Conservation (phyloP, 169 alveolate species). For the Plasmodium coatneyi region DNA sequence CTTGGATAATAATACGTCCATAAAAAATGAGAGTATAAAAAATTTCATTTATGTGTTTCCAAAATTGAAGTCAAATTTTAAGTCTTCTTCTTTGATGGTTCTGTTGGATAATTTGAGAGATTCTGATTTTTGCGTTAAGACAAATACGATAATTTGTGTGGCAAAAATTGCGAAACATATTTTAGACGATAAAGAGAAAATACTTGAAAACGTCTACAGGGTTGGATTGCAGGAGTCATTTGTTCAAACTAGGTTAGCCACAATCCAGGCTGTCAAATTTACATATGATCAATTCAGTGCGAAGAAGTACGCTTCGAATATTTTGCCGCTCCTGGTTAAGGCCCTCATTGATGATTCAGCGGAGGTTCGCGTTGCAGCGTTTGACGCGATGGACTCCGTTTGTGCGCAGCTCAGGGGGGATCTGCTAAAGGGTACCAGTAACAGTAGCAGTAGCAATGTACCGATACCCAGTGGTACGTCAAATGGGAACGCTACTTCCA, state of each 20-base stretch:
- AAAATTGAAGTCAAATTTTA: conserved; percentile 77
- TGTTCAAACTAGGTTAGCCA: conserved; percentile 76
- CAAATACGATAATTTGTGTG: conserved; percentile 82
- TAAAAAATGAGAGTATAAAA: conserved; percentile 82
- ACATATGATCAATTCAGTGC: conserved; percentile 77
- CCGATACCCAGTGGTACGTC: neutral
- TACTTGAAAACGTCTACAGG: conserved; percentile 81
- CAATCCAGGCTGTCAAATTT: conserved; percentile 78
- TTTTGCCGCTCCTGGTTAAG: conserved; percentile 79
- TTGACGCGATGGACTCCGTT: conserved; percentile 77
- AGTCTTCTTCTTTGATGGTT: conserved; percentile 44
- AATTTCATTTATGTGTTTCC: conserved; percentile 78
- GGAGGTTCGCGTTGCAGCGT: conserved; percentile 67
- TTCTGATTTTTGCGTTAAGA: conserved; percentile 78
- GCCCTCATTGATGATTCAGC: conserved; percentile 76
- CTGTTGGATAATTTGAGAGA: conserved; percentile 79
- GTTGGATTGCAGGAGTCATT: conserved; percentile 78
- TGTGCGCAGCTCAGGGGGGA: conserved; percentile 23
- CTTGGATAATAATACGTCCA: conserved; percentile 78
- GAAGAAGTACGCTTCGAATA: conserved; percentile 67
- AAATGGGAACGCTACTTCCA: neutral
- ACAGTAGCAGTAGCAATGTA: neutral
- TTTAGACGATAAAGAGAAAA: conserved; percentile 77
- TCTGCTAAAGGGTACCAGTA: neutral
- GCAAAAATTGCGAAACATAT: conserved; percentile 82